Evolutionary conservation across 108 stramenopile species (phyloP).

Genomic region (Nitzschia palea): DNA sequence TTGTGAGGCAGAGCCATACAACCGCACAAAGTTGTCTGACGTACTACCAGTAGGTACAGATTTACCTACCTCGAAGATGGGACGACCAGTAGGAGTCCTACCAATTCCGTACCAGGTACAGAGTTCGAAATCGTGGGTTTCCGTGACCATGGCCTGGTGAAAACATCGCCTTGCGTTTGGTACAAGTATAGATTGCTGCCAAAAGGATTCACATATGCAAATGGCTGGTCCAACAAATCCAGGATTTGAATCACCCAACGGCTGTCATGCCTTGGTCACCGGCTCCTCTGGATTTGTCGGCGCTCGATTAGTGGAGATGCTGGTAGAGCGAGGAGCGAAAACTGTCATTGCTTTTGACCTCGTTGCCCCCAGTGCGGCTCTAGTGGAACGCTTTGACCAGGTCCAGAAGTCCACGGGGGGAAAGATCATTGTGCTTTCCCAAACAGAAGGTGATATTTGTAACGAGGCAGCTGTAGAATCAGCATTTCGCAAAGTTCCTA

Average conservation of each 20-base stretch:
- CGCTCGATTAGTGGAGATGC: slow-evolving; percentile 95
- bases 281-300: slow-evolving; percentile 96
- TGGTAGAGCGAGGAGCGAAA: slow-evolving; percentile 89
- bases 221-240: slow-evolving; percentile 32
- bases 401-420: slow-evolving; percentile 33
- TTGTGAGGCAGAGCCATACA: too few relatives aligned
- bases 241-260: slow-evolving; percentile 40
- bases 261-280: slow-evolving; percentile 72
- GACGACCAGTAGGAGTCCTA: too few relatives aligned
- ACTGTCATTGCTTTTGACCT: slow-evolving; percentile 95
- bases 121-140: too few relatives aligned
- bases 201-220: too few relatives aligned
- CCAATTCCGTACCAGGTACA: too few relatives aligned
- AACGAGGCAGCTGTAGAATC: slow-evolving; percentile 71
- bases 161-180: too few relatives aligned
- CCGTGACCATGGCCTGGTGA: too few relatives aligned
- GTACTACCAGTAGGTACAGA: too few relatives aligned
- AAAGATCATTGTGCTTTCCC: slow-evolving; percentile 35
- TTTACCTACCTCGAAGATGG: too few relatives aligned
- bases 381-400: slow-evolving; percentile 53
- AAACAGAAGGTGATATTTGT: slow-evolving; percentile 79
- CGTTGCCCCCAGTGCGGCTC: slow-evolving; percentile 57
- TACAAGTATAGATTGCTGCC: too few relatives aligned
- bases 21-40: too few relatives aligned
- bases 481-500: slow-evolving; percentile 57